Evolutionary conservation across 345 rosid species (phyloP), one percentile per base, ranked within the genome.

Genomic region (Populus ilicifolia): DNA sequence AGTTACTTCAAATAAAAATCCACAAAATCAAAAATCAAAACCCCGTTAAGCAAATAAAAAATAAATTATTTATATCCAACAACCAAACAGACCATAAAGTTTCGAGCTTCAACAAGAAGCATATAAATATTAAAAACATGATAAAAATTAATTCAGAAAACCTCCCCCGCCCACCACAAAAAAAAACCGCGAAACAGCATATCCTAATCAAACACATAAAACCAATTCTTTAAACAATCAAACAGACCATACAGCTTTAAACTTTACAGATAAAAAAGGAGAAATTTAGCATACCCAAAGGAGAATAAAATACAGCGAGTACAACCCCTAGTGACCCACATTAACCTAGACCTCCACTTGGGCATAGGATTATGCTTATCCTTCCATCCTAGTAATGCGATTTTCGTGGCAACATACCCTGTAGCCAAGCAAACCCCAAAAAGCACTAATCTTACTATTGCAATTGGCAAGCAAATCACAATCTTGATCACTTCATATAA

Each of bases 311-410:
- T 96, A 46, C 84, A 84, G 52, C 99, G 89, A 36, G 96, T 78
- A 71, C 81, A 91, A 78, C 86, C 10, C 83, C 99, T 88, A 77
- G 99, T 96, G 74, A 96, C 38, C 96, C 97, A 92, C 99, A 96
- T 96, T 83, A 96, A 59, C 76, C 91, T 72, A 21, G 82, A 90
- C 74, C 99, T 86, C 98, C 99, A 96, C 64, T 10, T 83, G 78
- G 99, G 94, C 96, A 93, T 91, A 18, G 99, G 94, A 20, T 90
- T 89, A 56, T 91, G 89, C 86, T 78, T 88, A 78, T 96, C 99
- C 72, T 89, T 88, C 98, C 99, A 96, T 1, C 99, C 94, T 29
- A 50, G 59, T 18, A 96, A 88, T 0, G 99, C 98, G 69, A 91
- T 67, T 75, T 75, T 89, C 21, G 99, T 96, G n/a, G 90, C 96